These are phyloP conservation scores for Phialophora verrucosa DNA, from an alignment of 2,329 filamentous ascomycete species.

Conservation along the genomic window DNA sequence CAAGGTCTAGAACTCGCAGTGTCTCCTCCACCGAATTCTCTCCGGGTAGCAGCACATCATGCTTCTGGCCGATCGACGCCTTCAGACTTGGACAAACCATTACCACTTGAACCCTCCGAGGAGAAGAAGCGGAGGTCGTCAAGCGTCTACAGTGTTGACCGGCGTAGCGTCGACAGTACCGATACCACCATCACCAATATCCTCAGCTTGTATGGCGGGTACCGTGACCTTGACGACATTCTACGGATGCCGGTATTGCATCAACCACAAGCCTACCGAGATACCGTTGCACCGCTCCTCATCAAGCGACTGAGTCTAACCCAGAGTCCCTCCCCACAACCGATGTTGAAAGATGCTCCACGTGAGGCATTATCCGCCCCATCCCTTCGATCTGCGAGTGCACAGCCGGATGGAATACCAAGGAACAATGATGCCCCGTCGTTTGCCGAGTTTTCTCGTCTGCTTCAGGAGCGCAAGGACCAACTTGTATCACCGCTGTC, in stretches of 20 bases:
- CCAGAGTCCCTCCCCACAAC: slow-evolving; percentile 44
- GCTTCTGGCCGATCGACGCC: slow-evolving; percentile 30
- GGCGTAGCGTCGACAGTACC: slow-evolving; percentile 30
- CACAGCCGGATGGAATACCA: slow-evolving; percentile 22
- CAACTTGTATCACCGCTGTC: slow-evolving; percentile 34
- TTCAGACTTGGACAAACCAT: slow-evolving; percentile 34
- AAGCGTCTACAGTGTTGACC: slow-evolving; percentile 36
- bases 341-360: slow-evolving; percentile 15
- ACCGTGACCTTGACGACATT: slow-evolving; percentile 29
- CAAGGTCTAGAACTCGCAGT: slow-evolving; percentile 34
- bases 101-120: slow-evolving; percentile 34
- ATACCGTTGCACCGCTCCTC: slow-evolving; percentile 37
- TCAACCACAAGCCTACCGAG: slow-evolving; percentile 37
- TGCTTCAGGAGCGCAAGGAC: slow-evolving; percentile 27
- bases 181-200: slow-evolving; percentile 39
- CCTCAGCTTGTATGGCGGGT: slow-evolving; percentile 36
- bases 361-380: slow-evolving; percentile 42
- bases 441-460: slow-evolving; percentile 35
- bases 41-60: slow-evolving; percentile 21
- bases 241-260: slow-evolving; percentile 24
- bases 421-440: slow-evolving; percentile 30
- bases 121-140: slow-evolving; percentile 30
- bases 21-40: slow-evolving; percentile 20
- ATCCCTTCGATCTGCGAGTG: slow-evolving; percentile 39
- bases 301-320: slow-evolving; percentile 41